A percentile compares a stretch with the other conserved stretches of the same genome.
Conservation (phyloP, 805 yeast genomes). For the Ogataea henricii region DNA sequence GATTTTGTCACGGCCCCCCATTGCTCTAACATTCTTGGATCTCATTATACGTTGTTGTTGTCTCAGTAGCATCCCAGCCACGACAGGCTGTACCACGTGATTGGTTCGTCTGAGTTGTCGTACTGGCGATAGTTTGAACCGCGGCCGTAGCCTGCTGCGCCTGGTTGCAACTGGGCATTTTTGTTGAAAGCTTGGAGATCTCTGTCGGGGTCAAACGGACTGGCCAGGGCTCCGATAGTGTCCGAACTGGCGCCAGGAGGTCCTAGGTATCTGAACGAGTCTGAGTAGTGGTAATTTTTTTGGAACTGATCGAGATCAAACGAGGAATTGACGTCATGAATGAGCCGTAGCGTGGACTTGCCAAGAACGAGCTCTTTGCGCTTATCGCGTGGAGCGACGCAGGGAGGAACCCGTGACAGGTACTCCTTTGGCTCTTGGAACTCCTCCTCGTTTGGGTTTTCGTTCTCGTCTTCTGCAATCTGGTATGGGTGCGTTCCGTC, state of each 20-base stretch:
- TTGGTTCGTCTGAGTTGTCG: constrained; percentile 6
- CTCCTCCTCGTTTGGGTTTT: not conserved
- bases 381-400: not conserved
- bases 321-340: constrained; percentile 21
- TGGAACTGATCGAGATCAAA: constrained; percentile 18
- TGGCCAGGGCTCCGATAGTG: constrained; percentile 8
- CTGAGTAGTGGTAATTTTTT: constrained; percentile 18
- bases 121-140: not conserved
- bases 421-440: not conserved
- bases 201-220: constrained; percentile 21
- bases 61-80: constrained; percentile 22
- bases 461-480: constrained; percentile 1
- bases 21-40: constrained; percentile 5
- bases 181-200: constrained; percentile 17
- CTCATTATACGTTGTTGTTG: not conserved
- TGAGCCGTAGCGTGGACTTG: constrained; percentile 16
- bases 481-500: constrained; percentile 38
- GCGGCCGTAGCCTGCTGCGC: not conserved
- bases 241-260: constrained; percentile 5
- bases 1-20: not conserved
- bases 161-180: not conserved
- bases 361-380: constrained; percentile 15
- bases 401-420: constrained; percentile 6
- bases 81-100: constrained; percentile 14
- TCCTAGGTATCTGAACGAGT: constrained; percentile 18